Evolutionary conservation across 805 yeast genomes (phyloP), one percentile per base, ranked within the genome.

Genomic region (Kluyveromyces starmeri): DNA sequence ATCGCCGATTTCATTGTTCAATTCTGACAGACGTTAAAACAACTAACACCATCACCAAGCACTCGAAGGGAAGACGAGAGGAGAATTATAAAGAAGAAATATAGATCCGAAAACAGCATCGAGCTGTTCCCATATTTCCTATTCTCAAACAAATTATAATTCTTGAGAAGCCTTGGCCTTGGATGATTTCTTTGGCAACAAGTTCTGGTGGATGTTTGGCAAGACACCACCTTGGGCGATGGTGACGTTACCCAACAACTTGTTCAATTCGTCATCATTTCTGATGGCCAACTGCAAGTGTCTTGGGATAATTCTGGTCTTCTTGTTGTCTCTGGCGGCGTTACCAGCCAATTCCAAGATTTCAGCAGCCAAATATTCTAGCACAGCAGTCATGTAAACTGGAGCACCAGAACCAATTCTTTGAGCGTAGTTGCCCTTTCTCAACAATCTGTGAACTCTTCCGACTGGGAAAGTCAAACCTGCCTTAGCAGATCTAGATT

Each of bases 401-500:
- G 97, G 96, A 58, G 97, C 96, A 78, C 95, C 96, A 51, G 96
- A 86, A 77, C 97, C 96, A 55, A 89, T 81, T 73, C 97, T 81
- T 72, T 88, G 94, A 60, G 96, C 94, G 73, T 89, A 84, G 80
- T 88, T 84, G 65, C 95, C 96, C 71, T 82, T 85, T 78, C 94
- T 84, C 61, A 89, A 71, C 55, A 88, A 75, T 72, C 96, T 80
- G 75, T 89, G 96, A 53, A 89, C 92, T 79, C 97, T 88, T 68
- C 97, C 97, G 51, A 89, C 97, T 72, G 97, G 97, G 94, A 89
- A 89, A 57, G 94, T 84, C 62, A 89, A 78, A 67, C 96, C 97
- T 62, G 97, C 96, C 75, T 86, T 89, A 47, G 96, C 80, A 53
- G 97, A 89, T 79, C 97, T 85, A 38, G 96, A 83, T 73, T 89